These are phyloP conservation scores for Rhododendron ferrugineum DNA, from an alignment of 148 eudicot species.

Conservation along the genomic window DNA sequence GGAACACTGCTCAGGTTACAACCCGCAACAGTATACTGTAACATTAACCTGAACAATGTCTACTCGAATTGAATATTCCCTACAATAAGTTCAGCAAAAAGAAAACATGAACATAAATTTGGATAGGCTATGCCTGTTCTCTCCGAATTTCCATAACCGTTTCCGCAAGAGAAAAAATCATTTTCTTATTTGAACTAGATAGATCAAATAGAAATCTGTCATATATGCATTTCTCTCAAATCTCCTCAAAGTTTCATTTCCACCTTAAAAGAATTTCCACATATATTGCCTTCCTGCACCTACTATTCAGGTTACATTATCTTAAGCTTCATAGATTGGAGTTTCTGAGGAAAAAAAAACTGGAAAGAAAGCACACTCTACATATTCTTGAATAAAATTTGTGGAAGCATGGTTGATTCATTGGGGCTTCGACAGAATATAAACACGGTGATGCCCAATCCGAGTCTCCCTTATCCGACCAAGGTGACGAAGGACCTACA, in stretches of 20 bases:
- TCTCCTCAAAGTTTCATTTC: not conserved
- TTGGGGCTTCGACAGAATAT: slow-evolving; percentile 63
- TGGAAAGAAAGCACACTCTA: not conserved
- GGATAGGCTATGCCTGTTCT: not conserved
- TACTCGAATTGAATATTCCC: not conserved
- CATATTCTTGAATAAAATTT: not conserved
- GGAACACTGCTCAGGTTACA: not conserved
- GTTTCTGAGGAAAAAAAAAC: not conserved
- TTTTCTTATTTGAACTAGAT: not conserved
- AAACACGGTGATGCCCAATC: slow-evolving; percentile 75
- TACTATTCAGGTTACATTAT: not conserved
- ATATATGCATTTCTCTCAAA: not conserved
- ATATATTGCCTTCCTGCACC: not conserved
- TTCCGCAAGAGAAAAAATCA: not conserved
- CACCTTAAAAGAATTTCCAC: not conserved
- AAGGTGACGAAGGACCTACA: slow-evolving; percentile 87
- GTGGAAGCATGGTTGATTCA: slow-evolving; percentile 16
- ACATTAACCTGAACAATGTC: not conserved
- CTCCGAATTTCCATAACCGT: not conserved
- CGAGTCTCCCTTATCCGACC: slow-evolving; percentile 82
- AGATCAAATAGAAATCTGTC: not conserved
- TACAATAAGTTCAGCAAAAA: not conserved
- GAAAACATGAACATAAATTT: not conserved
- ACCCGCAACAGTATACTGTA: not conserved
- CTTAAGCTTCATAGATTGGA: not conserved